phyloP scores from a whole-genome alignment of 1,139 yeast genomes.

The Lodderomyces jiufengensis region DNA sequence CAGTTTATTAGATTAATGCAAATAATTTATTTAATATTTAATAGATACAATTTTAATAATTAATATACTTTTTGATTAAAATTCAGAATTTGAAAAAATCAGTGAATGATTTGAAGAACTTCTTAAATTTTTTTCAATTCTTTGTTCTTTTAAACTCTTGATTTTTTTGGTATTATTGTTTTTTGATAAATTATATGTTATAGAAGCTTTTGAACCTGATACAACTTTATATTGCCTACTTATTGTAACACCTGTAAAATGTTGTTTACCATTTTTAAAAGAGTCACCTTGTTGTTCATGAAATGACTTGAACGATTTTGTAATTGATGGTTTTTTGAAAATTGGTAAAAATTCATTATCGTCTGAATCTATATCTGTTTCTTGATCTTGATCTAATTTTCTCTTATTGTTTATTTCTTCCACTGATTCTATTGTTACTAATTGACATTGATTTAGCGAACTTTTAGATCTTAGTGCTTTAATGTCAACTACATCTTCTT shows the following conservation, averaged over 20 bases:
- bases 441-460: slow-evolving; percentile 27
- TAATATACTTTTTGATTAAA: no score
- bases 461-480: slow-evolving; percentile 47
- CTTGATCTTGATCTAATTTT: slow-evolving; percentile 7
- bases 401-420: slow-evolving; percentile 3
- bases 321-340: slow-evolving; percentile 47
- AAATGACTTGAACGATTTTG: slow-evolving; percentile 43
- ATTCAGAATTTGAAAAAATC: slow-evolving; percentile 19
- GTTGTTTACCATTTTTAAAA: slow-evolving; percentile 33
- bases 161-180: slow-evolving; percentile 15
- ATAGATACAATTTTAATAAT: no score
- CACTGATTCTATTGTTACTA: slow-evolving; percentile 12
- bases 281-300: slow-evolving; percentile 33
- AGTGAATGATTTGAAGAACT: slow-evolving; percentile 16
- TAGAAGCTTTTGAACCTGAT: slow-evolving; percentile 56
- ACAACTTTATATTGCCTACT: slow-evolving; percentile 56
- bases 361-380: slow-evolving; percentile 22
- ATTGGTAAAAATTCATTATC: slow-evolving; percentile 37
- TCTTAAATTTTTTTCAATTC: slow-evolving; percentile 26
- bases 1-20: slow-evolving; percentile 14
- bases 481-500: slow-evolving; percentile 43
- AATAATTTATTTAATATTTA: no score
- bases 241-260: slow-evolving; percentile 52
- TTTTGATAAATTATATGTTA: slow-evolving; percentile 50
- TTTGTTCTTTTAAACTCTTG: slow-evolving; percentile 28